Evolutionary conservation across 2,329 filamentous ascomycete species (phyloP).

Genomic region (Trichocomaceae sp.): DNA sequence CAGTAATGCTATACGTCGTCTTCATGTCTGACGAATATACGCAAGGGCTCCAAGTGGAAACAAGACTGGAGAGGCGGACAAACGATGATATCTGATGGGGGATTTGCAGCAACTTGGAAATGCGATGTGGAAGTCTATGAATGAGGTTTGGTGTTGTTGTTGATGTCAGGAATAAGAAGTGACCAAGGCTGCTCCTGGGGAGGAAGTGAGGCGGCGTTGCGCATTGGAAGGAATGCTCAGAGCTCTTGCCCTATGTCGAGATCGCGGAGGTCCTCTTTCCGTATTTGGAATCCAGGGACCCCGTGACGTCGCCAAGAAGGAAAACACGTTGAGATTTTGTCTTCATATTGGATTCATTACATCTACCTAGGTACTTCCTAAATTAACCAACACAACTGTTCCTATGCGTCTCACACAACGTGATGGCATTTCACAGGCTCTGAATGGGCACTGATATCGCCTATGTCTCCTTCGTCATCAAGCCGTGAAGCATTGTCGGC

Average conservation of each 20-base stretch:
- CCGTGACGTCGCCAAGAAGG: neutral
- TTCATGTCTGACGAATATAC: slow-evolving; percentile 5
- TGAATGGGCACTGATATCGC: slow-evolving; percentile 30
- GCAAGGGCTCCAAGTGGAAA: neutral
- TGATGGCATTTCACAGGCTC: slow-evolving; percentile 44
- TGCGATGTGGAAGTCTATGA: neutral
- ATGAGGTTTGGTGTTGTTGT: neutral
- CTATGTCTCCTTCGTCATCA: slow-evolving; percentile 38
- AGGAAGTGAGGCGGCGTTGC: neutral
- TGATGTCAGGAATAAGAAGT: neutral
- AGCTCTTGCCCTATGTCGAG: slow-evolving; percentile 4
- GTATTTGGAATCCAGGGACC: neutral
- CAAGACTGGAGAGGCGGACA: slow-evolving; percentile 7
- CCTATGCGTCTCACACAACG: slow-evolving; percentile 36
- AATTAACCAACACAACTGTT: neutral
- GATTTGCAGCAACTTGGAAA: neutral
- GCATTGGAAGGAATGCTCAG: neutral
- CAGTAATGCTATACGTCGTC: slow-evolving; percentile 34
- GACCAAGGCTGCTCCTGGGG: neutral
- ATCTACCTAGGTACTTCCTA: neutral
- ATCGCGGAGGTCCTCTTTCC: neutral
- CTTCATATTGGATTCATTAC: neutral
- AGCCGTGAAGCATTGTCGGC: slow-evolving; percentile 26
- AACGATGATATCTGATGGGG: neutral
- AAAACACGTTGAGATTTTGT: too few species aligned